Base-by-base conservation (phyloP, 2,329 filamentous ascomycete species). In the Simplicillium aogashimaense region DNA sequence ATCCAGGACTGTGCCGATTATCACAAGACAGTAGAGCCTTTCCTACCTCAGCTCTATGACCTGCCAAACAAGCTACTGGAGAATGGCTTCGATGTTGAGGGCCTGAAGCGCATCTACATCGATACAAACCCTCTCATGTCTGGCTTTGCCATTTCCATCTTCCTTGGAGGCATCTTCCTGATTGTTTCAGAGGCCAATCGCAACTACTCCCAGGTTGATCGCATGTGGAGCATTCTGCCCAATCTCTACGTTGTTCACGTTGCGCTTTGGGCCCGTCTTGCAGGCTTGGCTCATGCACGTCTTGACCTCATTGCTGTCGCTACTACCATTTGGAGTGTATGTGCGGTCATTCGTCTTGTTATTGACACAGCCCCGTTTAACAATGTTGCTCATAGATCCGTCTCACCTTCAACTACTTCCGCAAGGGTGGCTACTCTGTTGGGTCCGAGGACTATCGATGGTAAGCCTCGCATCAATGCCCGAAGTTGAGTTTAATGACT, bases 131-230 rank as follows among this genome's bases (percentile, higher is more conserved):
- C 92, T 0, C 67, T 95, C 33, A 71, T 95, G 20, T 80, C 77
- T 1, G 84, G 78, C 3, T 72, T 94, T 47, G 81, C 78, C 0
- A 74, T 86, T 39, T 83, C 85, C 3, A 51, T 94, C 14, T 70
- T 78, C 32, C 60, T 94, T n/a, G 78, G 78, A 2, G 72, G 73
- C 5, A 53, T 92, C 20, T 84, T 94, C 52, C 66, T 95, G 17
- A 54, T 90, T 28, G 67, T 79, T 5, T 86, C 88, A 1, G 90
- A 97, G 61, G 63, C 87, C 65, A 97, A 94, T 64, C 76, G 75
- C 54, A 98, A 98, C 61, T 95, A 89, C 60, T 95, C 89, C n/a
- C 92, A 98, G 63, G 82, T 98, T 33, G 92, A 98, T 60, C 79
- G 92, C 37, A 66, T 83, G 51, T 98, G 92, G 92, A 92, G 86